Percentiles rank a stretch among this genome's conserved stretches.
These are phyloP conservation scores for Salmacisia buchloeana DNA, from an alignment of 1,284 basidiomycete species.

Conservation along the genomic window DNA sequence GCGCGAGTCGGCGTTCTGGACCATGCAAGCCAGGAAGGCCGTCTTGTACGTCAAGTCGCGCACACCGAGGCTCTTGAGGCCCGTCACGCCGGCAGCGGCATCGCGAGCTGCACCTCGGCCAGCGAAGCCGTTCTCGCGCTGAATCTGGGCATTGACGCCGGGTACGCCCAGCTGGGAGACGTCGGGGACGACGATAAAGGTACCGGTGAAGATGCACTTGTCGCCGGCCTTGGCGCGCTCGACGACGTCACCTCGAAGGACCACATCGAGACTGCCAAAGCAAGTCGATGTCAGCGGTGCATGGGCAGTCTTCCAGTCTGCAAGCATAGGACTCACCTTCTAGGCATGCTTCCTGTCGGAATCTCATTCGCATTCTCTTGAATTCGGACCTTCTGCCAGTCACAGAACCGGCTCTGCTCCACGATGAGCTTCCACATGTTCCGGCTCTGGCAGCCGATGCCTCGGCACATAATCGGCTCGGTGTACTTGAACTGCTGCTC, in stretches of 20 bases:
- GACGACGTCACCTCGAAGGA: constrained; percentile 88
- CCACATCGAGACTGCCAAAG: constrained; percentile 73
- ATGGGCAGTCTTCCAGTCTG: not conserved
- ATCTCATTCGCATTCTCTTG: constrained; percentile 99
- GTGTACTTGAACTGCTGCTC: constrained; percentile 99
- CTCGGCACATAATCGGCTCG: constrained; percentile 91
- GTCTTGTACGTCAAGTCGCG: constrained; percentile 96
- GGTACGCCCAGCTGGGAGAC: constrained; percentile 92
- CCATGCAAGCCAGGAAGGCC: constrained; percentile 97
- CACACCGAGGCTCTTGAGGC: constrained; percentile 88
- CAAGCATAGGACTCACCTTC: constrained; percentile 56
- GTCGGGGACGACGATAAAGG: constrained; percentile 97
- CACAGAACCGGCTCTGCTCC: constrained; percentile 91
- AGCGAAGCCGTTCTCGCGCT: constrained; percentile 63
- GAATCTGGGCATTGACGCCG: constrained; percentile 87
- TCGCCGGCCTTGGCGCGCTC: constrained; percentile 98
- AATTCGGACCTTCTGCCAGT: constrained; percentile 99
- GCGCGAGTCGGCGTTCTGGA: constrained; percentile 74
- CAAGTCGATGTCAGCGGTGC: not conserved
- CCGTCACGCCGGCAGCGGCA: constrained; percentile 74
- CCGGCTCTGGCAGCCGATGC: constrained; percentile 86
- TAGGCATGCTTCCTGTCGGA: constrained; percentile 97
- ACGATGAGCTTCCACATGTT: constrained; percentile 88
- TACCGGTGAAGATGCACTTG: constrained; percentile 95
- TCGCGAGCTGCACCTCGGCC: constrained; percentile 59